Conservation (phyloP, 306 rosid species). For the Vigna angularis region DNA sequence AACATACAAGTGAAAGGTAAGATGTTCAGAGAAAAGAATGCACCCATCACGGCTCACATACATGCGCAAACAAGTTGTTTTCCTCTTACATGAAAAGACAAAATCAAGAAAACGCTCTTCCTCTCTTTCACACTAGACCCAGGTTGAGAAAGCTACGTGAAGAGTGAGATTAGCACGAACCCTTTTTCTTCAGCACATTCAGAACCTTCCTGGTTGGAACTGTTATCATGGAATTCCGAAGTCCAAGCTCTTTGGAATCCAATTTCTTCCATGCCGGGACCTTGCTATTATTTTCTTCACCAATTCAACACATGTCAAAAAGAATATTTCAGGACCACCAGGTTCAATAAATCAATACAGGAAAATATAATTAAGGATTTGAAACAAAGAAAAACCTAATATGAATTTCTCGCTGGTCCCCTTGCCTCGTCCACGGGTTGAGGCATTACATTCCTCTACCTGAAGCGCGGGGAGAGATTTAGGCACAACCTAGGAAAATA, state of each 20-base stretch:
- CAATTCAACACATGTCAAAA: conserved; percentile 20
- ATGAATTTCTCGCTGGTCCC: background rate
- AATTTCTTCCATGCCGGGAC: conserved; percentile 66
- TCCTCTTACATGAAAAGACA: conserved; percentile 7
- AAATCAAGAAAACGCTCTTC: conserved; percentile 2
- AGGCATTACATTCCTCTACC: conserved; percentile 46
- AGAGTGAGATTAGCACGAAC: conserved; percentile 47
- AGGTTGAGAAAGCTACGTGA: background rate
- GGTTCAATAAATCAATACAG: conserved; percentile 11
- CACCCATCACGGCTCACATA: background rate
- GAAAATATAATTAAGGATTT: conserved; percentile 15
- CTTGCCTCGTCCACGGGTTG: conserved; percentile 53
- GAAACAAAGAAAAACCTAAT: background rate
- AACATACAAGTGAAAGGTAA: background rate
- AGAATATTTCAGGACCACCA: conserved; percentile 11
- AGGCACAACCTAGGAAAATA: conserved; percentile 48
- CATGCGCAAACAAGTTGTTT: background rate
- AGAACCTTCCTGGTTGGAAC: conserved; percentile 74
- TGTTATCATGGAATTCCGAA: conserved; percentile 70
- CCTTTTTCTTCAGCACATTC: conserved; percentile 65
- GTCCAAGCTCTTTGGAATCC: conserved; percentile 79
- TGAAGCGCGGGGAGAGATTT: conserved; percentile 53
- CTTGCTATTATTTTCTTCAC: conserved; percentile 51
- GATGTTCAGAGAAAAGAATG: background rate
- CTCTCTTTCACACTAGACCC: background rate